Conservation (phyloP, 345 rosid species). For the Arabidopsis arenosa region DNA sequence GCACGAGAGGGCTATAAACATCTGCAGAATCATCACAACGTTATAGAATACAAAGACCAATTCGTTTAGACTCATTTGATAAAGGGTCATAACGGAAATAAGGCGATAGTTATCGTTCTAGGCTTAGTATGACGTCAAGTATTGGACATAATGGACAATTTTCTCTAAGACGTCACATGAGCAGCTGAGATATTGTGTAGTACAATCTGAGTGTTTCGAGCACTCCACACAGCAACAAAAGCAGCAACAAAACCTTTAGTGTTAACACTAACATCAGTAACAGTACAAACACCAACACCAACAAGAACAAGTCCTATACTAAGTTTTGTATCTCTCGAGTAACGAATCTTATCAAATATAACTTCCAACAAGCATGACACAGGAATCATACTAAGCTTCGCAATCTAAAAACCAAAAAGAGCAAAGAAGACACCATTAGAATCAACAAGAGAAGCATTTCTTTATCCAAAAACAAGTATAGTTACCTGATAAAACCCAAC, state of each 20-base stretch:
- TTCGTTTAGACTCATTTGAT: not conserved
- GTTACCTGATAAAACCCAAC: conserved; percentile 95
- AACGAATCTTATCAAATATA: conserved; percentile 75
- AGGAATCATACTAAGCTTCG: conserved; percentile 93
- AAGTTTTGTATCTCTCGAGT: conserved; percentile 84
- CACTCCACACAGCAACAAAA: conserved; percentile 86
- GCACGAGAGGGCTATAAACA: conserved; percentile 78
- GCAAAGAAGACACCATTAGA: not conserved
- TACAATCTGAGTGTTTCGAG: not conserved
- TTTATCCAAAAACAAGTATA: not conserved
- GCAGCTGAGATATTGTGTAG: not conserved
- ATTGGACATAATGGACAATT: not conserved
- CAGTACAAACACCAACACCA: conserved; percentile 92
- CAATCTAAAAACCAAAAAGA: conserved; percentile 59
- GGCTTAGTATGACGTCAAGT: not conserved
- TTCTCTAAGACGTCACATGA: not conserved
- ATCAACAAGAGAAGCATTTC: conserved; percentile 4
- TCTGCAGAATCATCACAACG: conserved; percentile 55
- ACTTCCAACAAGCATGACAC: conserved; percentile 92
- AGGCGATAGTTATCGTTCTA: not conserved
- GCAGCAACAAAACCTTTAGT: conserved; percentile 81
- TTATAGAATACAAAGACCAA: not conserved
- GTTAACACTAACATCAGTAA: conserved; percentile 91
- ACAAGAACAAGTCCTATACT: conserved; percentile 79
- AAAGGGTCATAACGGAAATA: not conserved